These are phyloP conservation scores for Penicillium pancosmium DNA, from an alignment of 495 filamentous ascomycete species.

Conservation along the genomic window DNA sequence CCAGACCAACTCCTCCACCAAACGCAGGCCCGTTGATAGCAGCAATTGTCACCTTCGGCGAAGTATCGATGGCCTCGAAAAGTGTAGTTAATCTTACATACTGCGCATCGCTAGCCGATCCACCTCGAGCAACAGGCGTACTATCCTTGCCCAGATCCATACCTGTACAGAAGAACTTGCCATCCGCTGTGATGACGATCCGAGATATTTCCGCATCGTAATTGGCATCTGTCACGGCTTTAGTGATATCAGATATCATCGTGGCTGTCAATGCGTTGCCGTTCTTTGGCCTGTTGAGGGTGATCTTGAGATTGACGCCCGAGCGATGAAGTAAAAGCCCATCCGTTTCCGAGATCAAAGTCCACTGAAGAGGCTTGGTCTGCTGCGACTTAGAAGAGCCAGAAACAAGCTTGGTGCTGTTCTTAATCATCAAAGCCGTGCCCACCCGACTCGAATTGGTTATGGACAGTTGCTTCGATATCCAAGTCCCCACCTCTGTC, in stretches of 20 bases:
- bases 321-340: conserved; percentile 24
- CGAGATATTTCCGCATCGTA: conserved; percentile 28
- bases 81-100: conserved; percentile 26
- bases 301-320: conserved; percentile 33
- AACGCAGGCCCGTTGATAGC: conserved; percentile 40
- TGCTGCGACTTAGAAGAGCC: conserved; percentile 2
- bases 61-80: conserved; percentile 35
- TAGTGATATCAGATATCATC: conserved; percentile 33
- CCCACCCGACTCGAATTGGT: conserved; percentile 38
- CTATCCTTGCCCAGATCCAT: conserved; percentile 36
- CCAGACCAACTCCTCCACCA: conserved; percentile 43
- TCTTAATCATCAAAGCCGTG: conserved; percentile 27
- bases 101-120: conserved; percentile 18
- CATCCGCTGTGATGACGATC: conserved; percentile 35
- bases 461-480: conserved; percentile 33
- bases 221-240: conserved; percentile 21
- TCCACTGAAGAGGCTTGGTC: conserved; percentile 16
- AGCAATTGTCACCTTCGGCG: conserved; percentile 41
- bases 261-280: conserved; percentile 37
- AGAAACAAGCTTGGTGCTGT: neutral
- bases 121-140: conserved; percentile 21
- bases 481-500: conserved; percentile 40
- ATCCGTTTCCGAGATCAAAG: conserved; percentile 14
- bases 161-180: conserved; percentile 47
- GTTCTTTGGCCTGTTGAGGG: conserved; percentile 36